Evolutionary conservation across 1,284 basidiomycete genomes (phyloP).

Genomic region (Malassezia psittaci): DNA sequence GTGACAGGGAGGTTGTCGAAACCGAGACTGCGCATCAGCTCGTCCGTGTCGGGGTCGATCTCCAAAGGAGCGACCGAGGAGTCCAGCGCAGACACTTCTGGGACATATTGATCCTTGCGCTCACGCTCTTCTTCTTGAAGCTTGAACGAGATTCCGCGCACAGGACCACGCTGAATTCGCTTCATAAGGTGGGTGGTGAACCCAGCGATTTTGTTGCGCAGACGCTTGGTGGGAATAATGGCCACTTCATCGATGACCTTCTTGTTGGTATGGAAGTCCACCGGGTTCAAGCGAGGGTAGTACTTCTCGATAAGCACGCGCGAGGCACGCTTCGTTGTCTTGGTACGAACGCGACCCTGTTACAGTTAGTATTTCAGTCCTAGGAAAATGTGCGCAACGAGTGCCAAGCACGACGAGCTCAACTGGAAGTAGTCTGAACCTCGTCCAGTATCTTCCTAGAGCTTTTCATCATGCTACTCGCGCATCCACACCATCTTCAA

Average conservation of each 20-base stretch:
- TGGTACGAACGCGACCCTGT: constrained; percentile 97
- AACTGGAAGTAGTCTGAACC: too few species aligned
- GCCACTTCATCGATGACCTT: constrained; percentile 90
- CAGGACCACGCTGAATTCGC: constrained; percentile 97
- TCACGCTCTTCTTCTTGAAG: constrained; percentile 99
- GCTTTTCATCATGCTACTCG: too few species aligned
- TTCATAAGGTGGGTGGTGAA: constrained; percentile 99
- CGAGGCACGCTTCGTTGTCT: constrained; percentile 99
- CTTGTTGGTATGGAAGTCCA: constrained; percentile 72
- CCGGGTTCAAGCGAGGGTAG: constrained; percentile 51
- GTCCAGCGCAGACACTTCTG: constrained; percentile 48
- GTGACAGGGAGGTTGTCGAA: constrained; percentile 46
- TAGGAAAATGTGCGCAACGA: neutral
- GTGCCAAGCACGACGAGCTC: neutral
- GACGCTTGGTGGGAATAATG: constrained; percentile 92
- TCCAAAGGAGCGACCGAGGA: constrained; percentile 41
- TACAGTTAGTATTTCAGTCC: constrained; percentile 5
- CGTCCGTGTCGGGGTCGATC: constrained; percentile 48
- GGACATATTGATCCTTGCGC: constrained; percentile 60
- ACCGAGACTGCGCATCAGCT: constrained; percentile 43
- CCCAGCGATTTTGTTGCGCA: constrained; percentile 98
- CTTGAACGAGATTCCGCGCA: constrained; percentile 99
- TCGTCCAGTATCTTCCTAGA: neutral
- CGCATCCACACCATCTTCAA: neutral
- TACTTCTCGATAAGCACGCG: constrained; percentile 99